Evolutionary conservation across 768 basidiomycete genomes (phyloP).

Genomic region (Podaxis pistillaris): DNA sequence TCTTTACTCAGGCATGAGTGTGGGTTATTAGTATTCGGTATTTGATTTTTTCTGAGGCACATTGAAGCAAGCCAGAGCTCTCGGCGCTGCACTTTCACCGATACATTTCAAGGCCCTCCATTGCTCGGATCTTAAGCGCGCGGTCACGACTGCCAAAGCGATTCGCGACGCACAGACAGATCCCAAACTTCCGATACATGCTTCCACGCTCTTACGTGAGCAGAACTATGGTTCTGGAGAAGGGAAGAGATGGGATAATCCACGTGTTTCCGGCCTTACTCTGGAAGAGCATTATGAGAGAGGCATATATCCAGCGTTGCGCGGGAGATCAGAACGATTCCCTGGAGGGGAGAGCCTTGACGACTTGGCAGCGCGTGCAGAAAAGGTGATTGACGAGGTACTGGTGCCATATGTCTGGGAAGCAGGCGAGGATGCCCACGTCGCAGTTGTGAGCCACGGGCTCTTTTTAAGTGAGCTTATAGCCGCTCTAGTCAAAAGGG

Average conservation of each 20-base stretch:
- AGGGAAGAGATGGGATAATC: constrained; percentile 47
- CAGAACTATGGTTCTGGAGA: constrained; percentile 72
- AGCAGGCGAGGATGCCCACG: constrained; percentile 34
- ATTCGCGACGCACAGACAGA: constrained; percentile 47
- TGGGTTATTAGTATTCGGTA: constrained; percentile 27
- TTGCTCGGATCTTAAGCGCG: constrained; percentile 66
- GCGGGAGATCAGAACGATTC: constrained; percentile 48
- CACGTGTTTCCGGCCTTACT: constrained; percentile 30
- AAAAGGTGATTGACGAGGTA: constrained; percentile 46
- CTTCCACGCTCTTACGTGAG: constrained; percentile 58
- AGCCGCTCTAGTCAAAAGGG: constrained; percentile 41
- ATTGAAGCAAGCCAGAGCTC: constrained; percentile 59
- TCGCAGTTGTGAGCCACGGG: constrained; percentile 77
- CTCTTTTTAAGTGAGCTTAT: constrained; percentile 64
- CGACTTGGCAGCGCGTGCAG: constrained; percentile 59
- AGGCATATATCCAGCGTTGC: constrained; percentile 52
- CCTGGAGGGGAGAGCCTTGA: constrained; percentile 72
- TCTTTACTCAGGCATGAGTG: constrained; percentile 50
- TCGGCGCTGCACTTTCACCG: constrained; percentile 50
- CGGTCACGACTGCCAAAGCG: constrained; percentile 57
- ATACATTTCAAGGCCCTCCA: constrained; percentile 55
- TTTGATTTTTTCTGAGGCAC: neutral
- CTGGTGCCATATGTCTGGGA: constrained; percentile 54
- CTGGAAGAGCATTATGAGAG: constrained; percentile 48
- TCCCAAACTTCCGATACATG: constrained; percentile 44